Evolutionary conservation across 805 yeast genomes (phyloP).

Genomic region (Millerozyma acaciae): DNA sequence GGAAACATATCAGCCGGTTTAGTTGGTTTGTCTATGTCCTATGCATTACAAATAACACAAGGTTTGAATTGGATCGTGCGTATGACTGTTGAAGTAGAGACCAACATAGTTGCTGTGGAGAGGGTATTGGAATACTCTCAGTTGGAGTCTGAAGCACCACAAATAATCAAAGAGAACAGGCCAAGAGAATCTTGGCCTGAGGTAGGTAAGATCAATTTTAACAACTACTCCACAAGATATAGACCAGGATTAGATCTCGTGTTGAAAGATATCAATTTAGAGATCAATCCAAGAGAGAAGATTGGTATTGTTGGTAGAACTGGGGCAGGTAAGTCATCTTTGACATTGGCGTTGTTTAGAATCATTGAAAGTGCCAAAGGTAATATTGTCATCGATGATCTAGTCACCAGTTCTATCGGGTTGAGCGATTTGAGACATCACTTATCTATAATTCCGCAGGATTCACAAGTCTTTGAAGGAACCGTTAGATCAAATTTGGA

Average conservation of each 20-base stretch:
- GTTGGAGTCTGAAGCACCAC: slow-evolving; percentile 84
- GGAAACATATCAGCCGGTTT: slow-evolving; percentile 83
- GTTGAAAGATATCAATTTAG: slow-evolving; percentile 34
- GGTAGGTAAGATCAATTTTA: slow-evolving; percentile 33
- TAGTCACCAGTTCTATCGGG: slow-evolving; percentile 34
- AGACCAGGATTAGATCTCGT: slow-evolving; percentile 44
- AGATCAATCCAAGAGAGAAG: slow-evolving; percentile 36
- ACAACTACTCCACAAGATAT: slow-evolving; percentile 38
- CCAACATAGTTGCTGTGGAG: slow-evolving; percentile 95
- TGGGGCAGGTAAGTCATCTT: slow-evolving; percentile 45
- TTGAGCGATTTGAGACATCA: slow-evolving; percentile 41
- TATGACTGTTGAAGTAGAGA: slow-evolving; percentile 98
- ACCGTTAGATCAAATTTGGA: slow-evolving; percentile 39
- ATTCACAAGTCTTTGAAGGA: slow-evolving; percentile 45
- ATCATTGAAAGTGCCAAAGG: slow-evolving; percentile 40
- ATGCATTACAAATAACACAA: slow-evolving; percentile 90
- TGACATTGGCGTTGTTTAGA: slow-evolving; percentile 41
- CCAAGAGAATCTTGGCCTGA: slow-evolving; percentile 49
- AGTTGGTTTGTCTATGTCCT: slow-evolving; percentile 90
- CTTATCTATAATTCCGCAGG: slow-evolving; percentile 43
- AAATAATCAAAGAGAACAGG: slow-evolving; percentile 54
- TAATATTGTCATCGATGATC: slow-evolving; percentile 30
- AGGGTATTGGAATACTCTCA: slow-evolving; percentile 83
- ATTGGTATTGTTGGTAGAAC: slow-evolving; percentile 45
- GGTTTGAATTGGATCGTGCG: slow-evolving; percentile 96